Conservation (phyloP, 106 monocot genomes). For the Phalaenopsis equestris region DNA sequence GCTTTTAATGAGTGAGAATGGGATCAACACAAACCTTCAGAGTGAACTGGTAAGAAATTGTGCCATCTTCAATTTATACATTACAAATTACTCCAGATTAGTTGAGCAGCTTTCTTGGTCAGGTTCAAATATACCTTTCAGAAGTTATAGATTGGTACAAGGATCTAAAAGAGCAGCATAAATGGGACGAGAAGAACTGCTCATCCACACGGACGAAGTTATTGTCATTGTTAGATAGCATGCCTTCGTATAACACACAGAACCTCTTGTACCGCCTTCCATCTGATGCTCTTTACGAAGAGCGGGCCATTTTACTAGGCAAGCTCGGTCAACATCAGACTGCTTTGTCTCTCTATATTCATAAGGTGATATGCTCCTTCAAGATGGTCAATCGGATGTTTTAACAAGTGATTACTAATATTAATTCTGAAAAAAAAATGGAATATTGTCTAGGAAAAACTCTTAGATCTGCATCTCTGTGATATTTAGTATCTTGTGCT, state of each 20-base stretch:
- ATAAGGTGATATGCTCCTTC: conserved; percentile 48
- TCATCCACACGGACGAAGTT: conserved; percentile 77
- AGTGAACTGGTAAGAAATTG: conserved; percentile 66
- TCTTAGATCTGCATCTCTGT: background rate
- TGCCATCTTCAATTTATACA: conserved; percentile 2
- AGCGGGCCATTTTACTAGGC: conserved; percentile 82
- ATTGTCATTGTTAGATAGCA: conserved; percentile 63
- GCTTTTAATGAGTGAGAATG: conserved; percentile 83
- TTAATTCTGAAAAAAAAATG: background rate
- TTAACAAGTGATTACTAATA: background rate
- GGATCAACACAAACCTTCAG: conserved; percentile 71
- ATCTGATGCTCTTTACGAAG: conserved; percentile 76
- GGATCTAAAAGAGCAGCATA: conserved; percentile 62
- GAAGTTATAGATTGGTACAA: conserved; percentile 92
- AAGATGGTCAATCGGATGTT: background rate
- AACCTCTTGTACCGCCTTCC: conserved; percentile 75
- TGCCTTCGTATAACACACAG: conserved; percentile 64
- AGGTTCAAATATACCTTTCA: conserved; percentile 98
- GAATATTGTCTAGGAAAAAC: background rate
- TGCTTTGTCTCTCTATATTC: conserved; percentile 86
- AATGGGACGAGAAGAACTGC: conserved; percentile 78
- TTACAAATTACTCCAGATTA: background rate
- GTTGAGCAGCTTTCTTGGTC: conserved; percentile 13
- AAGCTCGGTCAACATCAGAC: conserved; percentile 87
- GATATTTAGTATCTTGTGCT: background rate